Percentiles rank a stretch among this genome's conserved stretches.
Evolutionary conservation across 1,139 yeast species (phyloP).

Genomic region (Candida tropicalis): DNA sequence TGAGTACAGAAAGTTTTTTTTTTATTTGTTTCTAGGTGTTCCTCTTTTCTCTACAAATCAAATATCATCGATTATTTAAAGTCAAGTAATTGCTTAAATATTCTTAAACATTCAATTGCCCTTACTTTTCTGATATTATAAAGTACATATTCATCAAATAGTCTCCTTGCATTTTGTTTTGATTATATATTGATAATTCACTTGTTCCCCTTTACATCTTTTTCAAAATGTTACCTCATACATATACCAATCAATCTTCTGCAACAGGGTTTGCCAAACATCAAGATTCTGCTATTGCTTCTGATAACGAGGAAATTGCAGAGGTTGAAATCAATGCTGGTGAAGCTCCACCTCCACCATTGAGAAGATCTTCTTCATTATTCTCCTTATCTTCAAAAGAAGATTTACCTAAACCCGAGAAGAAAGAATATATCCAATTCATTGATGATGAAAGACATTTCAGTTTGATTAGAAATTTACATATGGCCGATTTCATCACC

Average conservation of each 20-base stretch:
- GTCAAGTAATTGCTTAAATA: too few relatives aligned
- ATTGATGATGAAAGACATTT: slow-evolving; percentile 80
- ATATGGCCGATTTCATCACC: slow-evolving; percentile 95
- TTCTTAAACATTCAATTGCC: too few relatives aligned
- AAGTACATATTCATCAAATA: too few relatives aligned
- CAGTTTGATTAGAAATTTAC: slow-evolving; percentile 75
- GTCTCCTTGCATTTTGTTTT: too few relatives aligned
- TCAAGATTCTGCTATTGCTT: slow-evolving; percentile 39
- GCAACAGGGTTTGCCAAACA: slow-evolving; percentile 16
- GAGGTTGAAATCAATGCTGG: slow-evolving; percentile 13
- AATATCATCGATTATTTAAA: too few relatives aligned
- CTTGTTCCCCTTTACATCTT: too few relatives aligned
- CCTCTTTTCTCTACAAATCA: too few relatives aligned
- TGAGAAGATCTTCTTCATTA: slow-evolving; percentile 48
- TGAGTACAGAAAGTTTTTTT: too few relatives aligned
- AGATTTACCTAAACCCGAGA: slow-evolving; percentile 62
- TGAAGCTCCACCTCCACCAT: slow-evolving; percentile 23
- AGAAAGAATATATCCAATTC: slow-evolving; percentile 74
- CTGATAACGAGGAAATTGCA: slow-evolving; percentile 31
- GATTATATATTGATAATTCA: too few relatives aligned
- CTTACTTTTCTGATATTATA: too few relatives aligned
- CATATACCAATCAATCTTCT: slow-evolving; percentile 3
- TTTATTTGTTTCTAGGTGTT: too few relatives aligned
- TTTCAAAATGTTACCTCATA: not conserved
- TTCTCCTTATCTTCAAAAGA: slow-evolving; percentile 45